Percentiles rank a stretch among this genome's conserved stretches.
These are phyloP conservation scores for Tilletia walkeri DNA, from an alignment of 1,284 basidiomycete species.

Conservation along the genomic window DNA sequence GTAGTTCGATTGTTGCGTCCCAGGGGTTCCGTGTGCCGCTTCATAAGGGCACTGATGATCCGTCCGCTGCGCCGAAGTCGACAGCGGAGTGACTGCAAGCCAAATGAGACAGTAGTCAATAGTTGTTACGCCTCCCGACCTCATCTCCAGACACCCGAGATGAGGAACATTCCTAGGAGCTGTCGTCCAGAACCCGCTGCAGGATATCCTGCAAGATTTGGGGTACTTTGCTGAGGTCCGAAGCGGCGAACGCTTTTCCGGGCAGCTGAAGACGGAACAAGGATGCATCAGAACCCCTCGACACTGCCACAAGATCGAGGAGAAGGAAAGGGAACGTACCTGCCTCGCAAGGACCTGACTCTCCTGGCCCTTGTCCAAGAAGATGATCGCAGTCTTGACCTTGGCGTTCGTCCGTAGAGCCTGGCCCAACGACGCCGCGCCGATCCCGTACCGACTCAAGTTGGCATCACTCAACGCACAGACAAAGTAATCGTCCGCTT, in stretches of 20 bases:
- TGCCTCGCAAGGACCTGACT: slow-evolving; percentile 34
- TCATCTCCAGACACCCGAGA: too few species aligned
- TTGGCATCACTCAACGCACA: slow-evolving; percentile 57
- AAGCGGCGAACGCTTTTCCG: slow-evolving; percentile 45
- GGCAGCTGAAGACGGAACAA: slow-evolving; percentile 28
- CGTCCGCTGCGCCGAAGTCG: too few species aligned
- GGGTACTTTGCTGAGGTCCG: slow-evolving; percentile 26
- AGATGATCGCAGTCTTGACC: slow-evolving; percentile 51
- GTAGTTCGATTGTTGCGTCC: too few species aligned
- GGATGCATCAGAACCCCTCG: too few species aligned
- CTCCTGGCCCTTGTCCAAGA: slow-evolving; percentile 49
- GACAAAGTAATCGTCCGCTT: slow-evolving; percentile 57
- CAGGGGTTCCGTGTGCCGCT: too few species aligned
- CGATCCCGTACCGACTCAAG: slow-evolving; percentile 55
- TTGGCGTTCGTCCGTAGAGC: slow-evolving; percentile 39
- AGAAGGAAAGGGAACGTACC: background rate
- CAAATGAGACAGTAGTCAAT: too few species aligned
- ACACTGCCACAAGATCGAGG: background rate
- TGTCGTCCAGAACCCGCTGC: slow-evolving; percentile 18
- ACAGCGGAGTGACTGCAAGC: too few species aligned
- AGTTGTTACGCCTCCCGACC: too few species aligned
- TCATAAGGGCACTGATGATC: too few species aligned
- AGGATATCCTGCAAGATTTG: slow-evolving; percentile 17
- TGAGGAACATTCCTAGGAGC: background rate
- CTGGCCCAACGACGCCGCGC: slow-evolving; percentile 33